Evolutionary conservation across 208 protist genomes (phyloP).

Genomic region (Crithidia fasciculata): DNA sequence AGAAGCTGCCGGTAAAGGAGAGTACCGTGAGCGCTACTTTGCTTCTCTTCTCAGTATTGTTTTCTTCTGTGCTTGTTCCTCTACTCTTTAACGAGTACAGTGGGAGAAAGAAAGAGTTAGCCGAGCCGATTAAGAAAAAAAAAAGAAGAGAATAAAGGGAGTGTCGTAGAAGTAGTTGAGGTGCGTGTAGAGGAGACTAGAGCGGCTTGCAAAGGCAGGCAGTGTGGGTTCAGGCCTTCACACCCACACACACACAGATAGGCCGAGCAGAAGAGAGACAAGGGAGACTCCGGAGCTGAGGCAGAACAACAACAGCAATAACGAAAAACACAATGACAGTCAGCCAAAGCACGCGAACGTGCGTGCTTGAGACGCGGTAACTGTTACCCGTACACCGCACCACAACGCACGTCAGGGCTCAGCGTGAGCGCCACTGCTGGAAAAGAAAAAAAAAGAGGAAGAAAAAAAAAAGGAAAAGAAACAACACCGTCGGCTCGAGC

Average conservation of each 20-base stretch:
- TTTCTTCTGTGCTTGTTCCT: too few species aligned
- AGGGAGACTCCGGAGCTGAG: background rate
- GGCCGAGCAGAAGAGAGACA: too few species aligned
- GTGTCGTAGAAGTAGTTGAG: background rate
- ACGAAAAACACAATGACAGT: background rate
- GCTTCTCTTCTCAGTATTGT: too few species aligned
- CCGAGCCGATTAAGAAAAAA: background rate
- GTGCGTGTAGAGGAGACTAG: too few species aligned
- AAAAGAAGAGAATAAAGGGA: constrained; percentile 18
- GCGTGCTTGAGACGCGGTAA: constrained; percentile 6
- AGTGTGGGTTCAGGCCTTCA: too few species aligned
- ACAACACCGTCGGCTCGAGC: too few species aligned
- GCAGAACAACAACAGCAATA: background rate
- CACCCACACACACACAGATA: too few species aligned
- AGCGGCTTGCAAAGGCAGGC: too few species aligned
- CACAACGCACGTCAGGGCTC: constrained; percentile 2
- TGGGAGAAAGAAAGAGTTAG: constrained; percentile 8
- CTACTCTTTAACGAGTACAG: too few species aligned
- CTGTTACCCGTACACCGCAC: constrained; percentile 37
- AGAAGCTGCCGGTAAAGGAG: too few species aligned
- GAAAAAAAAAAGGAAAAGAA: constrained; percentile 7
- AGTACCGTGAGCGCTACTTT: too few species aligned
- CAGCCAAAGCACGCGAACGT: background rate
- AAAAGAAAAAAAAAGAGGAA: constrained; percentile 27
- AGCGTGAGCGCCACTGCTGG: background rate